A percentile compares a stretch with the other conserved stretches of the same genome.
Evolutionary conservation across 768 basidiomycete genomes (phyloP).

Genomic region (Kwoniella shandongensis): DNA sequence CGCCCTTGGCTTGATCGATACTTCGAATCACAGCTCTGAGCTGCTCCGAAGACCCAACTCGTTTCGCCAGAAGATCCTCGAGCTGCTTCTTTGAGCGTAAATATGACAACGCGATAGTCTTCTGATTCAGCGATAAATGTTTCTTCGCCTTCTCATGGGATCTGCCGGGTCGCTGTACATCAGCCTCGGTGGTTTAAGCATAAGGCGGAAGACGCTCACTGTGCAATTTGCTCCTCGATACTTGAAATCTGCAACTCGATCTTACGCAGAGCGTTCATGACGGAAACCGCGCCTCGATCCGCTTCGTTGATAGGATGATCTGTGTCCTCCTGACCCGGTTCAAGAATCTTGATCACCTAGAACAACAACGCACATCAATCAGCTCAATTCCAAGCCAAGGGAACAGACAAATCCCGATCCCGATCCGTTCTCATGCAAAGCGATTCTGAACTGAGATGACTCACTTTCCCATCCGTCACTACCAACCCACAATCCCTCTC

Average conservation of each 20-base stretch:
- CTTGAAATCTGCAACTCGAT: constrained; percentile 68
- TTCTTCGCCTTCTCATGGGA: constrained; percentile 66
- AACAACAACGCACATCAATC: too few relatives aligned
- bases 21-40: constrained; percentile 73
- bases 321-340: constrained; percentile 52
- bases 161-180: constrained; percentile 59
- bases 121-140: constrained; percentile 69
- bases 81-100: constrained; percentile 79
- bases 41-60: constrained; percentile 70
- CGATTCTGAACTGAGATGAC: too few relatives aligned
- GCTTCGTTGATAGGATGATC: constrained; percentile 66
- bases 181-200: neutral
- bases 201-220: constrained; percentile 58
- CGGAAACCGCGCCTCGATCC: constrained; percentile 76
- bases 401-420: too few relatives aligned
- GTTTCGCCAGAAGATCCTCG: constrained; percentile 72
- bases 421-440: too few relatives aligned
- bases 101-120: constrained; percentile 70
- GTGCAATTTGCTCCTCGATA: constrained; percentile 69
- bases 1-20: constrained; percentile 85
- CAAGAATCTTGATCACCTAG: constrained; percentile 82
- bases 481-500: constrained; percentile 70
- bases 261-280: constrained; percentile 68
- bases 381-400: too few relatives aligned
- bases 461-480: constrained; percentile 67